Evolutionary conservation across 257 asterid species (phyloP), one percentile per base, ranked within the genome.

Genomic region (Scutellaria minor): DNA sequence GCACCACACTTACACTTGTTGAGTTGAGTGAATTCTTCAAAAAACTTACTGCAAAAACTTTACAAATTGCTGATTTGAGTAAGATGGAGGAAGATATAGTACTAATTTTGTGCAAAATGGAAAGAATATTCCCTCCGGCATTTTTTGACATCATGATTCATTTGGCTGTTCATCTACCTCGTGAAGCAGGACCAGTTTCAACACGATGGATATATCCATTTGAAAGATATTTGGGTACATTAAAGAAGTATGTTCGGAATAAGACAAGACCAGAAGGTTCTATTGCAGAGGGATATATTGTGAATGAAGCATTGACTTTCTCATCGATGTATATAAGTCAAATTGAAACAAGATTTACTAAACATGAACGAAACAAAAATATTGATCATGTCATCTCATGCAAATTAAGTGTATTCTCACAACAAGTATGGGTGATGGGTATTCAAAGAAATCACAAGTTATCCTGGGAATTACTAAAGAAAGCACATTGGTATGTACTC

Each of bases 131-230:
- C 14, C 48, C 66, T 60, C 66, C 66, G 4, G 24, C 48, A 6
- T 37, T 60, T n/a, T 60, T 60, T 37, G 66, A 60, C 12, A 8
- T n/a, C 12, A 37, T 60, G 66, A 6, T 59, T 14, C 68, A 62
- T 39, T 6, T 62, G 44, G 37, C 68, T 1, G 8, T 41, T n/a
- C 68, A 62, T 41, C 14, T 62, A 15, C 37, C 68, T 3, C 68
- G 52, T 3, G 52, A 62, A 51, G 68, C 24, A 12, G 62, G 68
- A 41, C 68, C 52, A 2, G 37, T 41, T 15, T 8, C 37, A 42
- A 41, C 31, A 3, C 52, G 52, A 42, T 62, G 68, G 51, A 40
- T 40, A 37, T 62, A 58, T 14, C 46, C 24, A 2, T 31, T 58
- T 58, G 62, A 56, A 24, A 5, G n/a, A 56, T 56, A 56, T 56